These are phyloP conservation scores for Cordyceps farinosa DNA, from an alignment of 2,329 filamentous ascomycete species.

Conservation along the genomic window DNA sequence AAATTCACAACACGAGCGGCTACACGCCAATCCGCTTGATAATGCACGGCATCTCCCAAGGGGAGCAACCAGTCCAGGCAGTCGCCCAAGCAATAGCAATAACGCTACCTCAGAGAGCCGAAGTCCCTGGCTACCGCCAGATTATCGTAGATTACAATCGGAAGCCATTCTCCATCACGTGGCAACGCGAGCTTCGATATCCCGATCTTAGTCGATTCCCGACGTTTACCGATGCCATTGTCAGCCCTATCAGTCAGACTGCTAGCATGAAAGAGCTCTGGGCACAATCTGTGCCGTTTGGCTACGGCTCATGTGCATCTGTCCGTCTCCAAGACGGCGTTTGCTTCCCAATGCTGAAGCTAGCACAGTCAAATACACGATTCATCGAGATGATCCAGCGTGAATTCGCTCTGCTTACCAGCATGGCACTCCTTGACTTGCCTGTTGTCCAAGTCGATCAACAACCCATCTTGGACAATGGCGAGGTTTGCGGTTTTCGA, in stretches of 20 bases:
- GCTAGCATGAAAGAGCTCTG: neutral
- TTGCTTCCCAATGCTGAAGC: neutral
- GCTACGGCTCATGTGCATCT: neutral
- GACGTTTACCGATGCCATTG: neutral
- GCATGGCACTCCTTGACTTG: neutral
- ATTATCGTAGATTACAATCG: neutral
- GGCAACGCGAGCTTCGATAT: neutral
- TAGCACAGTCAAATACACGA: neutral
- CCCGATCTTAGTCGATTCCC: neutral
- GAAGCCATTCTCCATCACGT: neutral
- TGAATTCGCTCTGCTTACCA: neutral
- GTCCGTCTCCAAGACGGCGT: neutral
- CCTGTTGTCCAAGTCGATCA: neutral
- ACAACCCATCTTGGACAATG: neutral
- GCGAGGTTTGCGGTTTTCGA: constrained; percentile 1
- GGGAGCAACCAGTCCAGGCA: neutral
- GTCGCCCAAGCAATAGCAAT: neutral
- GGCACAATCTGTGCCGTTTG: neutral
- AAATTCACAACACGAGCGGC: no score
- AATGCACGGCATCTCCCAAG: neutral
- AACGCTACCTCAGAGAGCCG: neutral
- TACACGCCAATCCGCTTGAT: no score
- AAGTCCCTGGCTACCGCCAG: neutral
- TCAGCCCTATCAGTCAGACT: neutral
- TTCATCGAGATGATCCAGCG: neutral